Evolutionary conservation across 78 protist genomes (phyloP).

Genomic region (Acrasis kona): DNA sequence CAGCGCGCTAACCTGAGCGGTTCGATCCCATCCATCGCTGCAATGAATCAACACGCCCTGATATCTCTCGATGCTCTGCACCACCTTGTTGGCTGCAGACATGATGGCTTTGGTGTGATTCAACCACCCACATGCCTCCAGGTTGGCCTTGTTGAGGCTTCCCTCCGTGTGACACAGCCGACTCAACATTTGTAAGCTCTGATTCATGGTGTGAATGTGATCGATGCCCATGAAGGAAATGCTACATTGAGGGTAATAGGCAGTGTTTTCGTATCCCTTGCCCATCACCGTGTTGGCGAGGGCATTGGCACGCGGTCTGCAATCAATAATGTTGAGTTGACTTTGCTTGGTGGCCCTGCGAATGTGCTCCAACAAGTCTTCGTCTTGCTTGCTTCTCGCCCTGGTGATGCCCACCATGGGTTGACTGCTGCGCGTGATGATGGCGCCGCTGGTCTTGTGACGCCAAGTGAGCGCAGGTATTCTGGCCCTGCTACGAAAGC

Average conservation of each 20-base stretch:
- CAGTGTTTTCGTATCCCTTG: slow-evolving; percentile 14
- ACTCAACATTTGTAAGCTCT: background rate
- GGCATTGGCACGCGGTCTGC: slow-evolving; percentile 65
- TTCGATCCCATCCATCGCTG: slow-evolving; percentile 94
- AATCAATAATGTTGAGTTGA: slow-evolving; percentile 27
- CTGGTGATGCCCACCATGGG: slow-evolving; percentile 43
- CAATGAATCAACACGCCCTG: slow-evolving; percentile 78
- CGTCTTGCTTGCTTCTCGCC: slow-evolving; percentile 41
- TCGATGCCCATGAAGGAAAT: background rate
- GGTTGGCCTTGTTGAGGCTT: background rate
- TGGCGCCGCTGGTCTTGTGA: slow-evolving; percentile 3
- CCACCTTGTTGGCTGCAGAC: background rate
- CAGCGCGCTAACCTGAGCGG: slow-evolving; percentile 66
- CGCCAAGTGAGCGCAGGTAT: slow-evolving; percentile 23
- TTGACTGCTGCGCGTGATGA: slow-evolving; percentile 27
- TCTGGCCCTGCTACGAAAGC: background rate
- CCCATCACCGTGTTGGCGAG: slow-evolving; percentile 55
- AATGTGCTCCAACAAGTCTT: slow-evolving; percentile 25
- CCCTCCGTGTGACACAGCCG: background rate
- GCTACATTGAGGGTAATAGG: background rate
- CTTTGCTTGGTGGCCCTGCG: background rate
- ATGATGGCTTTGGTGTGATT: slow-evolving; percentile 2
- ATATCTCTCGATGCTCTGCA: background rate
- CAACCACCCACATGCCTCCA: slow-evolving; percentile 13
- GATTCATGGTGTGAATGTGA: slow-evolving; percentile 10